A percentile compares a stretch with the other conserved stretches of the same genome.
Conservation (phyloP, 441 rosid species). For the Erodium moschatum region DNA sequence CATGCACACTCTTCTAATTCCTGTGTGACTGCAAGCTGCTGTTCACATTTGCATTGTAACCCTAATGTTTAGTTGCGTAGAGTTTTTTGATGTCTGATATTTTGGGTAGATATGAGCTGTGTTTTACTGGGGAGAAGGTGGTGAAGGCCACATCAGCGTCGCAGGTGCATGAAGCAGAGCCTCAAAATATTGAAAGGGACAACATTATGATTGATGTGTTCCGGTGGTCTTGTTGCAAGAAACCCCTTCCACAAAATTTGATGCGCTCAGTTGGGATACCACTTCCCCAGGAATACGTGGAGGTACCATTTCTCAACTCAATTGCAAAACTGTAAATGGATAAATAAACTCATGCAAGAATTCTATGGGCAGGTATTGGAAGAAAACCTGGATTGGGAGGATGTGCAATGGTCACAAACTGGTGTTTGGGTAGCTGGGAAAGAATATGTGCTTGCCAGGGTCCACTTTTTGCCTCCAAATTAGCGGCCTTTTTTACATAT, state of each 20-base stretch:
- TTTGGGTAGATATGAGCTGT: constrained; percentile 68
- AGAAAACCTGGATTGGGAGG: constrained; percentile 96
- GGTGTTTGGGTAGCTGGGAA: constrained; percentile 95
- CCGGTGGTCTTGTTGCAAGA: constrained; percentile 95
- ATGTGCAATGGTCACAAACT: constrained; percentile 94
- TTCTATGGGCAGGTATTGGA: constrained; percentile 52
- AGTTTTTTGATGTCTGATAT: neutral
- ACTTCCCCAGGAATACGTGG: constrained; percentile 65
- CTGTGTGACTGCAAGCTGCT: neutral
- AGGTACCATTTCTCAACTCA: constrained; percentile 36
- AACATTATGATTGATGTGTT: constrained; percentile 57
- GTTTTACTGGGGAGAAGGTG: constrained; percentile 77
- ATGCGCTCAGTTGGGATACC: constrained; percentile 89
- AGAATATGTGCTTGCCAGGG: constrained; percentile 79
- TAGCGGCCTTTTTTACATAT: constrained; percentile 15
- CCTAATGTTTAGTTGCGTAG: neutral
- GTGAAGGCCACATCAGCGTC: constrained; percentile 43
- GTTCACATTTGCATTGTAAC: neutral
- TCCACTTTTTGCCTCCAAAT: constrained; percentile 69
- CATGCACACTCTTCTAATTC: neutral
- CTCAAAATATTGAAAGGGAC: constrained; percentile 58
- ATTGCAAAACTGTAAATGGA: neutral
- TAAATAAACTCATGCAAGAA: neutral
- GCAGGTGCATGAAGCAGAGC: constrained; percentile 51
- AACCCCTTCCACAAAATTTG: constrained; percentile 73